These are phyloP conservation scores for Sarocladium strictum DNA, from an alignment of 2,329 filamentous ascomycete genomes.

Conservation along the genomic window DNA sequence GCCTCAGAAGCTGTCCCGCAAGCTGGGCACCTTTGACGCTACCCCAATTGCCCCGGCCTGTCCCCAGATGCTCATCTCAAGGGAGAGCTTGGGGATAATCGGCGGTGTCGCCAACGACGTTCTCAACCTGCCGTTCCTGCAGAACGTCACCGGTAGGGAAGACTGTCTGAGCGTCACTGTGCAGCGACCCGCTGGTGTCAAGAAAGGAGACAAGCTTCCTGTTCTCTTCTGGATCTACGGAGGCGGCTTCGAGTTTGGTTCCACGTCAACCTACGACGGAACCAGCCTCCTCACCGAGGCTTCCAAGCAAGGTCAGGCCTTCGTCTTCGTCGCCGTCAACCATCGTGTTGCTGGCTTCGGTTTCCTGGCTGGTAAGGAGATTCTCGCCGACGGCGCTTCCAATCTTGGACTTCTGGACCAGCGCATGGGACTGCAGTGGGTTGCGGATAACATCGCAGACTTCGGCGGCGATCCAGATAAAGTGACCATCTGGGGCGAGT, in stretches of 20 bases:
- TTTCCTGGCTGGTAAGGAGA: conserved; percentile 64
- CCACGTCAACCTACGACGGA: conserved; percentile 46
- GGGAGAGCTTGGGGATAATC: conserved; percentile 20
- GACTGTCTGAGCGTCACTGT: conserved; percentile 60
- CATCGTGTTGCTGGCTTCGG: conserved; percentile 72
- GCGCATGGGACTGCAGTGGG: conserved; percentile 66
- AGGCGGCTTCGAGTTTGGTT: conserved; percentile 56
- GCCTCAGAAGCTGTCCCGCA: conserved; percentile 50
- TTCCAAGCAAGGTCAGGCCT: conserved; percentile 40
- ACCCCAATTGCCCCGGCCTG: conserved; percentile 55
- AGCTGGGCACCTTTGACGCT: conserved; percentile 56
- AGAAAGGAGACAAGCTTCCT: conserved; percentile 50
- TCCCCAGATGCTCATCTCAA: conserved; percentile 57
- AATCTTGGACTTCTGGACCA: conserved; percentile 73
- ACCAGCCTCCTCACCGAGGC: conserved; percentile 39
- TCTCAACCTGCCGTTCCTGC: conserved; percentile 51
- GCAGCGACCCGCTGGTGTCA: conserved; percentile 51
- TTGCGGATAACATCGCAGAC: conserved; percentile 67
- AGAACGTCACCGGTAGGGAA: conserved; percentile 54
- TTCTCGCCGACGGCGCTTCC: conserved; percentile 58
- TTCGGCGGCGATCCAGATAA: conserved; percentile 77
- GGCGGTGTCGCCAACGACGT: conserved; percentile 42
- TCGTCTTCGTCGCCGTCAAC: conserved; percentile 72
- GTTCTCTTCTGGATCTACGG: conserved; percentile 69
- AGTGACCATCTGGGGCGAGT: conserved; percentile 76